Conservation (phyloP, 169 alveolate genomes). For the Eimeria zaria region DNA sequence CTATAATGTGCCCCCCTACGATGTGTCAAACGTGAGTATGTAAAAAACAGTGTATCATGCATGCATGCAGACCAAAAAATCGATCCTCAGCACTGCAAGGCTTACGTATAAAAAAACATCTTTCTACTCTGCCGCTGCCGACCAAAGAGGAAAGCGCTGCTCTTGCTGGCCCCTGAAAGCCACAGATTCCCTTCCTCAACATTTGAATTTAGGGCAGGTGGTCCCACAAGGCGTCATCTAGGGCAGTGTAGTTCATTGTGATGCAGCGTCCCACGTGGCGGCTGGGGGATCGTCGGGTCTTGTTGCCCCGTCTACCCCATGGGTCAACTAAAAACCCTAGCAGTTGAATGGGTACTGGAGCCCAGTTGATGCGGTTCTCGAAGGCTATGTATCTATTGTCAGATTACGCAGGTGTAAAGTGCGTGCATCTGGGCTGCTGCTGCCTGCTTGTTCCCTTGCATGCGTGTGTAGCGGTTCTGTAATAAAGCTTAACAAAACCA, state of each 20-base stretch:
- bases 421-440: conserved; percentile 7
- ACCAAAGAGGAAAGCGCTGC: background rate
- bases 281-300: background rate
- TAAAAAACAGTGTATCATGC: background rate
- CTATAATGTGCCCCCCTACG: background rate
- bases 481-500: background rate
- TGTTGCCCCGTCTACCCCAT: background rate
- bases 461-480: background rate
- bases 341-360: background rate
- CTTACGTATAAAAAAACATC: background rate
- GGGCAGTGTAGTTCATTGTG: background rate
- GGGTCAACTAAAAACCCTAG: background rate
- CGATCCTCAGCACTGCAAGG: background rate
- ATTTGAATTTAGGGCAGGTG: background rate
- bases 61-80: background rate
- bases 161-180: background rate
- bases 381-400: background rate
- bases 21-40: background rate
- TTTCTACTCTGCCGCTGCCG: background rate
- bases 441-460: background rate
- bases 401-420: background rate
- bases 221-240: background rate
- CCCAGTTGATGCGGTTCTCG: background rate
- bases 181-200: background rate
- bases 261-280: background rate